These are phyloP conservation scores for Verticillium zaregamsianum DNA, from an alignment of 2,329 filamentous ascomycete species.

Conservation along the genomic window DNA sequence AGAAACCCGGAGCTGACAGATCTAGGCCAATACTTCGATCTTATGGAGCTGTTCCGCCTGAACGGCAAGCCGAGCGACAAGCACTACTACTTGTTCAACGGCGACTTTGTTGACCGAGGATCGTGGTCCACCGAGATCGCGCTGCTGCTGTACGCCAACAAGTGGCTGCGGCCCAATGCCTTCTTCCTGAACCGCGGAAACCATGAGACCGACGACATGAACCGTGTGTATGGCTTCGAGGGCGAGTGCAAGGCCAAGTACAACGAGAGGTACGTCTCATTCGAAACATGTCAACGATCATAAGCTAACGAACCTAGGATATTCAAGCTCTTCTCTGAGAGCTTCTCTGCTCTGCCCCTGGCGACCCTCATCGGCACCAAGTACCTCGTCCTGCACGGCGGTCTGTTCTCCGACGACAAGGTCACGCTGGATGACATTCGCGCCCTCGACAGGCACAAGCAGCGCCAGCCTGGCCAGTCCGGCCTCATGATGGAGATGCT, in stretches of 20 bases:
- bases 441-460: conserved; percentile 84
- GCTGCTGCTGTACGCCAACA: conserved; percentile 89
- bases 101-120: conserved; percentile 95
- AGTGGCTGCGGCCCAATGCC: conserved; percentile 81
- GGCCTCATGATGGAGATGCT: conserved; percentile 99
- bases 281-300: neutral
- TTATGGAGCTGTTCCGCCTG: conserved; percentile 91
- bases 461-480: conserved; percentile 86
- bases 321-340: conserved; percentile 97
- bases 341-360: conserved; percentile 88
- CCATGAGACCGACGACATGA: conserved; percentile 99
- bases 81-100: conserved; percentile 96
- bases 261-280: conserved; percentile 61
- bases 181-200: conserved; percentile 98
- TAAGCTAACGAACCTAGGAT: conserved; percentile 41
- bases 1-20: conserved; percentile 15
- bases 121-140: conserved; percentile 99
- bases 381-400: conserved; percentile 89
- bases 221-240: conserved; percentile 96
- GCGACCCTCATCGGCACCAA: conserved; percentile 89
- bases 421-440: conserved; percentile 89
- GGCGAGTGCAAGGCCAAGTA: conserved; percentile 98
- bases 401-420: conserved; percentile 93
- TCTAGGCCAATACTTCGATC: conserved; percentile 92
- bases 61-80: conserved; percentile 82